Percentiles rank a stretch among this genome's conserved stretches.
phyloP scores from a whole-genome alignment of 495 filamentous ascomycete species.

The Evansstolkia leycettana region DNA sequence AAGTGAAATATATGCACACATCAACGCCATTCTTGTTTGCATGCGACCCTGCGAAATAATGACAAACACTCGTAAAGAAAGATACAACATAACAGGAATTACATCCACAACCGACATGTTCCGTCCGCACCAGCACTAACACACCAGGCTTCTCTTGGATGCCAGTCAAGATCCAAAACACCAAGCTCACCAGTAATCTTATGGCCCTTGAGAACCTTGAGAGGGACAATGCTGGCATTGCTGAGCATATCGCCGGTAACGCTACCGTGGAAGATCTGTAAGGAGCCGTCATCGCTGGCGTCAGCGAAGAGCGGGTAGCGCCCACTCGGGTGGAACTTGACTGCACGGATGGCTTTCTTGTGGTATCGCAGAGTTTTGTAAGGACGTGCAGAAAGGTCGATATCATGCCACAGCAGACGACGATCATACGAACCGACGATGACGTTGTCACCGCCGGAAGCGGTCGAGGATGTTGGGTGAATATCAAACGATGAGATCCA shows the following conservation, averaged over 20 bases:
- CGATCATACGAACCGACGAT: conserved; percentile 91
- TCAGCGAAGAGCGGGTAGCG: conserved; percentile 81
- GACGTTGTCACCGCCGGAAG: conserved; percentile 71
- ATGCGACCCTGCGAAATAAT: background rate
- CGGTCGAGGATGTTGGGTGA: conserved; percentile 52
- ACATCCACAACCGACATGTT: conserved; percentile 68
- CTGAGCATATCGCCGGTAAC: conserved; percentile 89
- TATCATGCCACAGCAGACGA: conserved; percentile 90
- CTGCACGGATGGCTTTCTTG: conserved; percentile 74
- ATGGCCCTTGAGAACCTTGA: conserved; percentile 90
- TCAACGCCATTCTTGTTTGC: background rate
- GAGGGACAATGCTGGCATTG: conserved; percentile 88
- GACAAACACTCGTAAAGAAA: conserved; percentile 5
- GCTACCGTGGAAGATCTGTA: conserved; percentile 95
- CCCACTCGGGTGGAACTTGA: conserved; percentile 71
- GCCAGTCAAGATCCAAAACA: conserved; percentile 91
- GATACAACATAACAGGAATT: conserved; percentile 18
- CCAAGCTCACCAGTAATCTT: conserved; percentile 64
- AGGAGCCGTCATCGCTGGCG: conserved; percentile 80
- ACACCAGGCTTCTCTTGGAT: conserved; percentile 82
- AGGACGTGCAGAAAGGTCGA: conserved; percentile 77
- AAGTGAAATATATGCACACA: conserved; percentile 1
- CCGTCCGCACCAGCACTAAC: conserved; percentile 93
- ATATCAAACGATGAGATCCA: conserved; percentile 94
- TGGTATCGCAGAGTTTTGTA: conserved; percentile 97